Percentiles rank a stretch among this genome's conserved stretches.
Conservation (phyloP, 768 basidiomycete genomes). For the Mycena pura region DNA sequence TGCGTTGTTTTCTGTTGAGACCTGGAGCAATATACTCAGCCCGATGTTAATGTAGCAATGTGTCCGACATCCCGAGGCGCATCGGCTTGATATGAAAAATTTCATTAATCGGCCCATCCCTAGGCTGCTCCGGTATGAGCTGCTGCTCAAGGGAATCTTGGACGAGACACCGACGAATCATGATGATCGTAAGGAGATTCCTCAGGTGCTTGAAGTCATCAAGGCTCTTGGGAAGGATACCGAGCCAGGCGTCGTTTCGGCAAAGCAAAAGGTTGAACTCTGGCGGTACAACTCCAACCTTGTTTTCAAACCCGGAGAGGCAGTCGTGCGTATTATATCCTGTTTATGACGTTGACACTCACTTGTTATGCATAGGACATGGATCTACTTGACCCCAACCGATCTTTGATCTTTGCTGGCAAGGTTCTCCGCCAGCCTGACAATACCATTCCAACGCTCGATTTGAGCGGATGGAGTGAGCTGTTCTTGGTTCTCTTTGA, state of each 20-base stretch:
- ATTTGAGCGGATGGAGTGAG: constrained; percentile 79
- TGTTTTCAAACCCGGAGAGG: constrained; percentile 80
- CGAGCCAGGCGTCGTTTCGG: constrained; percentile 84
- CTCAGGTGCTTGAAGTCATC: constrained; percentile 87
- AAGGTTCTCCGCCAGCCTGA: constrained; percentile 88
- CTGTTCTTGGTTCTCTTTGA: constrained; percentile 92
- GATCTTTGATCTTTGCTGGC: constrained; percentile 84
- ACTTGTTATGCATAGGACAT: constrained; percentile 62
- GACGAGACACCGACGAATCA: constrained; percentile 77
- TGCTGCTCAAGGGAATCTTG: constrained; percentile 83
- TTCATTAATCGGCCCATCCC: constrained; percentile 95
- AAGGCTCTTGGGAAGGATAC: constrained; percentile 86
- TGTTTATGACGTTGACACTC: not conserved
- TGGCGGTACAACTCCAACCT: constrained; percentile 86
- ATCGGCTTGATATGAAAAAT: constrained; percentile 88
- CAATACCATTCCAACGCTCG: constrained; percentile 16
- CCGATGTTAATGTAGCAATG: constrained; percentile 37
- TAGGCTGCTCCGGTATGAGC: constrained; percentile 85
- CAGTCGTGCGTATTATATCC: constrained; percentile 51
- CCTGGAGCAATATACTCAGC: not conserved
- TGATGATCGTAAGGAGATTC: constrained; percentile 82
- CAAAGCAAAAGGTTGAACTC: constrained; percentile 88
- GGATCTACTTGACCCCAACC: constrained; percentile 83
- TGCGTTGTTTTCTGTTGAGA: constrained; percentile 34
- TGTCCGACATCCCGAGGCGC: constrained; percentile 75